Conservation (phyloP, 495 filamentous ascomycete species). For the Talaromyces wortmannii region DNA sequence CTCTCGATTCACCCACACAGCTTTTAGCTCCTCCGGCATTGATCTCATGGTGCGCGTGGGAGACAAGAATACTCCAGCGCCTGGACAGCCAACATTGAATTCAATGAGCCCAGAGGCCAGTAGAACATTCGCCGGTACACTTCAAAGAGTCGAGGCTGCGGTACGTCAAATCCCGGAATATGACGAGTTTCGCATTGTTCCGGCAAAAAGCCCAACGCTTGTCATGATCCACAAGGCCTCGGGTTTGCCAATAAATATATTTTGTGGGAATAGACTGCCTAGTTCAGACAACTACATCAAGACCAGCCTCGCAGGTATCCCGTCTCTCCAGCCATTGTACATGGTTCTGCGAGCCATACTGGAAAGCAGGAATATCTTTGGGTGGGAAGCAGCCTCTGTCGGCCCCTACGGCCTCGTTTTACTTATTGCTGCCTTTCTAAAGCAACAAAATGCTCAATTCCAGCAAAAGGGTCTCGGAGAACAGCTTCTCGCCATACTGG, state of each 20-base stretch:
- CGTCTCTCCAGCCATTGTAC: conserved; percentile 42
- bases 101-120: conserved; percentile 20
- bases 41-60: conserved; percentile 31
- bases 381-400: conserved; percentile 34
- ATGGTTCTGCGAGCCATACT: conserved; percentile 38
- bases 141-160: conserved; percentile 14
- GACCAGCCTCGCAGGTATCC: conserved; percentile 40
- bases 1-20: conserved; percentile 47
- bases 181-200: neutral
- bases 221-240: conserved; percentile 30
- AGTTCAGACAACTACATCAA: conserved; percentile 30
- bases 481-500: conserved; percentile 43
- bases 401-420: conserved; percentile 45
- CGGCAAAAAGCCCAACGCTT: neutral
- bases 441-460: conserved; percentile 7
- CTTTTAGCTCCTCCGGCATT: conserved; percentile 42
- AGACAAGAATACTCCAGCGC: conserved; percentile 11
- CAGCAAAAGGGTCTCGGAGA: conserved; percentile 20
- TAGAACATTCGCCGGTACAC: conserved; percentile 10
- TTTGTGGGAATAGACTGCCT: conserved; percentile 23
- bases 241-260: conserved; percentile 42
- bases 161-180: conserved; percentile 13
- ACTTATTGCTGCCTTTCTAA: conserved; percentile 49
- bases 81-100: conserved; percentile 22
- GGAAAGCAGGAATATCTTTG: conserved; percentile 38